Conservation (phyloP, 129 eudicot genomes). For the Cynara cardunculus region DNA sequence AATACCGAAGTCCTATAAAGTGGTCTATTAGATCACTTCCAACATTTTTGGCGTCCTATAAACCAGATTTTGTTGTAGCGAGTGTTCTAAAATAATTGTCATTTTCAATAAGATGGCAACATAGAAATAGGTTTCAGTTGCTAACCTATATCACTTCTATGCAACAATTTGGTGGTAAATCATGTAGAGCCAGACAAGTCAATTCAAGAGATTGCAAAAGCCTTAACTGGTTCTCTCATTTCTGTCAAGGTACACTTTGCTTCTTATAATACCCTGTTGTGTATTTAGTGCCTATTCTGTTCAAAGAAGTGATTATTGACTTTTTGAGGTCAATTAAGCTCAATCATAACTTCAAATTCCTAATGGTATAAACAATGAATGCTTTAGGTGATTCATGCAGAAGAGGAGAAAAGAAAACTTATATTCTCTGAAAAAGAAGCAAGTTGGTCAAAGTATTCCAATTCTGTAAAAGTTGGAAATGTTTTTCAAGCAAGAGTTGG, state of each 20-base stretch:
- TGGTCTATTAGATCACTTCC: neutral
- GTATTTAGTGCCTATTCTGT: neutral
- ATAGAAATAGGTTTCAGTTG: neutral
- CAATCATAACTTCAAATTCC: neutral
- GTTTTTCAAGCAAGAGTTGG: constrained; percentile 68
- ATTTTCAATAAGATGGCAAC: neutral
- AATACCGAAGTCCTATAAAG: neutral
- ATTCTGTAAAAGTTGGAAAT: constrained; percentile 57
- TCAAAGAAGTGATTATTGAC: neutral
- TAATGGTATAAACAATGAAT: neutral
- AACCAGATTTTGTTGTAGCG: neutral
- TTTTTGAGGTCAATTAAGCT: neutral
- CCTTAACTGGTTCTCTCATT: constrained; percentile 61
- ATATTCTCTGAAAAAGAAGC: constrained; percentile 94
- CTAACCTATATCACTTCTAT: neutral
- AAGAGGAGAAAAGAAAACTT: constrained; percentile 57
- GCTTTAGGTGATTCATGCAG: constrained; percentile 67
- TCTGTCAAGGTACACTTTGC: constrained; percentile 64
- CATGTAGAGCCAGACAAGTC: constrained; percentile 67
- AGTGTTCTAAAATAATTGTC: neutral
- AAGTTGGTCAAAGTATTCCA: constrained; percentile 62
- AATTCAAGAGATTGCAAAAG: constrained; percentile 70
- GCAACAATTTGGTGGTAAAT: neutral
- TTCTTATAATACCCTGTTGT: neutral
- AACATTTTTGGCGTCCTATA: neutral